Base-by-base conservation (phyloP, 1,139 yeast genomes). In the Pichia cactophila region DNA sequence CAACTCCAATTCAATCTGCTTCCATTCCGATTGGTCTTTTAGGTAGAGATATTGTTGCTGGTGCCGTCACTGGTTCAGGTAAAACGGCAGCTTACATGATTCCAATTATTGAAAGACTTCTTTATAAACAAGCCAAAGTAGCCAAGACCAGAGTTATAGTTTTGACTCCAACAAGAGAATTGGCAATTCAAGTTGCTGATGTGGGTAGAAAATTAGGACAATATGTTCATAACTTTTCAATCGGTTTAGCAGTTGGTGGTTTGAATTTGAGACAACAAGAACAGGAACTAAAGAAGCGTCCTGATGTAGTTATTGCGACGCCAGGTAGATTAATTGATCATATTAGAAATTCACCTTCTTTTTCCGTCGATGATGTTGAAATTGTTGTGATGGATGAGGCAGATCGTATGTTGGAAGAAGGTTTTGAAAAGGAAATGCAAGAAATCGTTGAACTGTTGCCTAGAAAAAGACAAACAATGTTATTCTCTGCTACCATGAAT, bases 11-110 rank as follows among this genome's bases (percentile, higher is more conserved):
- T 71, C 98, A 92, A 70, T 75, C 92, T 50, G 88, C 96, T 2
- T 81, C 95, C 14, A 89, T 92, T 56, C 98, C 99, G 10, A 82
- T 90, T 50, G 96, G 97, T 0, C 74, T 92, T 42, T 69, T 86
- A 57, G 98, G 98, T 59, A 90, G 87, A 63, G 98, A 72, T 73
- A 80, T 92, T 48, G 96, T 92, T 58, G 99, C 98, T n/a, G 97
- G 97, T 72, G 98, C 98, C 37, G 96, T 87, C 29, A 92, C 99
- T 4, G 99, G 99, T 71, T 89, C 97, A 36, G 99, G 99, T 78
- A 92, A 92, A 66, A 94, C 99, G 20, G 98, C 97, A 6, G 98
- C 98, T 2, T 92, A 88, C 63, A 82, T 92, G 83, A 86, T 92
- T 50, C 99, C 98, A 17, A 87, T 92, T 40, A 80, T 94, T 53